Evolutionary conservation across 106 monocot genomes (phyloP).

Genomic region (Dendrobium nobile): DNA sequence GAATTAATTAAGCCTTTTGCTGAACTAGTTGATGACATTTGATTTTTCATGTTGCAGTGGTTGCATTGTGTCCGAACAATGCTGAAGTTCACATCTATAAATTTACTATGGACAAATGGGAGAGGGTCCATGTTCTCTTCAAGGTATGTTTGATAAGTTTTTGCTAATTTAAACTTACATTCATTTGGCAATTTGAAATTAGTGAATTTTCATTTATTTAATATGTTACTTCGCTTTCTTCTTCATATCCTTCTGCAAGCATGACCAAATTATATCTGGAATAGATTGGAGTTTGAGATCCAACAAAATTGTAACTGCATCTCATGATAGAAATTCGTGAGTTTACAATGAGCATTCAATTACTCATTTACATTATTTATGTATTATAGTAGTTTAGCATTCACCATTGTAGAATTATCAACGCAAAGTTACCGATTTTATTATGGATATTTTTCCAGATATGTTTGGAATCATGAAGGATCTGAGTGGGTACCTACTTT

Average conservation of each 20-base stretch:
- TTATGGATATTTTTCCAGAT: slow-evolving; percentile 37
- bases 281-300: slow-evolving; percentile 85
- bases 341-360: slow-evolving; percentile 9
- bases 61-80: slow-evolving; percentile 85
- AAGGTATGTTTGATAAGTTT: slow-evolving; percentile 33
- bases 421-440: slow-evolving; percentile 6
- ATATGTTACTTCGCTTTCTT: not conserved
- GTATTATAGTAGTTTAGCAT: not conserved
- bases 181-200: not conserved
- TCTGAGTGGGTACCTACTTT: slow-evolving; percentile 89
- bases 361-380: slow-evolving; percentile 3
- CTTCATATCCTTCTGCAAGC: slow-evolving; percentile 35
- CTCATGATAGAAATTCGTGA: slow-evolving; percentile 99
- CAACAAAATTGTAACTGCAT: slow-evolving; percentile 94
- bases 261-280: slow-evolving; percentile 93
- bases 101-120: slow-evolving; percentile 49
- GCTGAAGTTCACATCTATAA: slow-evolving; percentile 71
- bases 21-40: slow-evolving; percentile 4
- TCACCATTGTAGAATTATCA: not conserved
- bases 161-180: not conserved
- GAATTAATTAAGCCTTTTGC: not conserved
- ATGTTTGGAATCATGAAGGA: slow-evolving; percentile 92
- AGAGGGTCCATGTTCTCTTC: slow-evolving; percentile 58
- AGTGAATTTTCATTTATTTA: slow-evolving; percentile 7
- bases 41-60: slow-evolving; percentile 33